These are phyloP conservation scores for Parachaetomium inaequale DNA, from an alignment of 495 filamentous ascomycete genomes.

Conservation along the genomic window DNA sequence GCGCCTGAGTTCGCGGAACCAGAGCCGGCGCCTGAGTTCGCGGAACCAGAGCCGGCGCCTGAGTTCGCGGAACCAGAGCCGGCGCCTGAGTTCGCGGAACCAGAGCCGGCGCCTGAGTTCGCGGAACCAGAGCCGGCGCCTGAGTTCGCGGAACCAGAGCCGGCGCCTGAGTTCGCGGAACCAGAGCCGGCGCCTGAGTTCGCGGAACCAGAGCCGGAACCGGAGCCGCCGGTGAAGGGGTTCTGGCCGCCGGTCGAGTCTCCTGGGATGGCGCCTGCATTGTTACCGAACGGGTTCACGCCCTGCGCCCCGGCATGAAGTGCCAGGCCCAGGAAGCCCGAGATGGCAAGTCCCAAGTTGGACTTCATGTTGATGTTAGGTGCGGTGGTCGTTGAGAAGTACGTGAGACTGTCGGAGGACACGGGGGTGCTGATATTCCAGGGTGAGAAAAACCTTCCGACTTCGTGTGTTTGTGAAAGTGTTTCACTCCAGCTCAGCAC, in stretches of 20 bases:
- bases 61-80: not conserved
- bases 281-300: not conserved
- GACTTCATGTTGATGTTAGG: slow-evolving; percentile 2
- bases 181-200: not conserved
- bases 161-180: not conserved
- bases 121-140: too few species aligned
- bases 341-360: not conserved
- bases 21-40: too few species aligned
- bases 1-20: too few species aligned
- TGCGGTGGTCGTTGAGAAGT: not conserved
- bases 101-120: not conserved
- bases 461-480: not conserved
- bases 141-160: not conserved
- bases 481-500: too few species aligned
- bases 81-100: too few species aligned
- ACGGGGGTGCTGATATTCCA: not conserved
- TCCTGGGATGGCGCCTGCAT: not conserved
- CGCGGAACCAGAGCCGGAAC: not conserved
- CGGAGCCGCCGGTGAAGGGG: not conserved
- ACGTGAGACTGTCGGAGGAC: not conserved
- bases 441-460: not conserved
- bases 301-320: not conserved
- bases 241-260: slow-evolving; percentile 1
- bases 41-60: too few species aligned
- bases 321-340: slow-evolving; percentile 1